These are phyloP conservation scores for Beauveria rudraprayagi DNA, from an alignment of 2,329 filamentous ascomycete genomes.

Conservation along the genomic window DNA sequence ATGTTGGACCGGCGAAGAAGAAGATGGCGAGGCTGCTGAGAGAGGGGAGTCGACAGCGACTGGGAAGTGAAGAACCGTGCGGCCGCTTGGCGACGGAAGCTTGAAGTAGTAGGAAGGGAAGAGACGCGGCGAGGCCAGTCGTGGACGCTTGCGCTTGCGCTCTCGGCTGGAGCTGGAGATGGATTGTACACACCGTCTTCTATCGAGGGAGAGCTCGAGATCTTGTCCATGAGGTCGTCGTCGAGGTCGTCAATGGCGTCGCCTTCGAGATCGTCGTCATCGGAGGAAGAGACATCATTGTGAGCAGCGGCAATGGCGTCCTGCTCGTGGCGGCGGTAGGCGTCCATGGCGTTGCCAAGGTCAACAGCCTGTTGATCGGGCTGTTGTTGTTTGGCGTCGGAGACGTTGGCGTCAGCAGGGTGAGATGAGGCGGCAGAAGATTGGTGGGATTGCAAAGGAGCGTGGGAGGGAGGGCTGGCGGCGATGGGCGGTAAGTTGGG, in stretches of 20 bases:
- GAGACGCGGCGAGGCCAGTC: constrained; percentile 37
- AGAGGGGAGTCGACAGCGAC: constrained; percentile 3
- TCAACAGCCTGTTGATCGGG: constrained; percentile 11
- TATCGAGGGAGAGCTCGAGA: constrained; percentile 97
- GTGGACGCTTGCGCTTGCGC: constrained; percentile 12
- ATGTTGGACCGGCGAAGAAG: constrained; percentile 1
- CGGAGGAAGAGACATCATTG: constrained; percentile 45
- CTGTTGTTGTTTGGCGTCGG: constrained; percentile 11
- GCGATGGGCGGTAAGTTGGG: constrained; percentile 27
- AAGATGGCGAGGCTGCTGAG: constrained; percentile 9
- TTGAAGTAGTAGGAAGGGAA: constrained; percentile 29
- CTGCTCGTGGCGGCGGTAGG: constrained; percentile 36
- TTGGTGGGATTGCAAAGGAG: constrained; percentile 22
- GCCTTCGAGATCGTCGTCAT: constrained; percentile 58
- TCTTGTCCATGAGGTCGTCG: constrained; percentile 95
- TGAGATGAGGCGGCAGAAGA: constrained; percentile 34
- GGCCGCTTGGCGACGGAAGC: constrained; percentile 27
- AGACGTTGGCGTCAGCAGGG: constrained; percentile 36
- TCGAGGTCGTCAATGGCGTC: constrained; percentile 69
- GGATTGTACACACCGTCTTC: constrained; percentile 82
- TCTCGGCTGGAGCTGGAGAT: constrained; percentile 22
- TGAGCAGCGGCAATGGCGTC: constrained; percentile 53
- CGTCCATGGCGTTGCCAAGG: constrained; percentile 12
- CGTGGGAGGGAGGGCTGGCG: constrained; percentile 37
- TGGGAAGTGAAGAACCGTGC: constrained; percentile 16